Conservation (phyloP, 805 yeast species). For the Yarrowia sp. region DNA sequence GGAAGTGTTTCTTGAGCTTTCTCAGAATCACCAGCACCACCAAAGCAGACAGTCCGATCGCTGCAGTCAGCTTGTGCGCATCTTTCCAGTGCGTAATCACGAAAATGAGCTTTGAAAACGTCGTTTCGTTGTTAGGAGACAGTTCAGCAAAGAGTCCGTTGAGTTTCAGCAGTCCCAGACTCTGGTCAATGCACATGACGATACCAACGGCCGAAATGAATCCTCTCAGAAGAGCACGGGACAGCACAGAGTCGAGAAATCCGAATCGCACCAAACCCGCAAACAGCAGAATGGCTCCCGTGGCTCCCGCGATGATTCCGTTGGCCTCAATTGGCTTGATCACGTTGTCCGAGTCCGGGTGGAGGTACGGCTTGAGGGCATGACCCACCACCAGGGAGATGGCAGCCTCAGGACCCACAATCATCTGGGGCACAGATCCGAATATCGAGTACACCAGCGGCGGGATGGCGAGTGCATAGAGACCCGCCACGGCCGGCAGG, state of each 20-base stretch:
- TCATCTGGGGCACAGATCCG: slow-evolving; percentile 85
- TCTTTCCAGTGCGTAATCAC: slow-evolving; percentile 47
- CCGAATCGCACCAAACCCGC: slow-evolving; percentile 85
- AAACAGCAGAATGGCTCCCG: slow-evolving; percentile 69
- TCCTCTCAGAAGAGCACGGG: slow-evolving; percentile 74
- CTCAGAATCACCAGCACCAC: slow-evolving; percentile 46
- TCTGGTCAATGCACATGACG: slow-evolving; percentile 75
- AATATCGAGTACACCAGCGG: slow-evolving; percentile 74
- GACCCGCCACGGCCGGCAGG: slow-evolving; percentile 76
- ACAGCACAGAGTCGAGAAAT: slow-evolving; percentile 73
- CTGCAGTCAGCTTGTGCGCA: slow-evolving; percentile 59
- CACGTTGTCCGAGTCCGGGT: slow-evolving; percentile 34
- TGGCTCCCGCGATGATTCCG: slow-evolving; percentile 65
- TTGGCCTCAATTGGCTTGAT: slow-evolving; percentile 55
- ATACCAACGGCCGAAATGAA: slow-evolving; percentile 83
- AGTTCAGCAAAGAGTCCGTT: slow-evolving; percentile 42
- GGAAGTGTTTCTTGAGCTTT: slow-evolving; percentile 43
- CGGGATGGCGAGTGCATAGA: slow-evolving; percentile 71
- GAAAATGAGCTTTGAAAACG: slow-evolving; percentile 65
- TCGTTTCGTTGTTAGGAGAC: slow-evolving; percentile 57
- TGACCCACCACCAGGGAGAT: slow-evolving; percentile 81
- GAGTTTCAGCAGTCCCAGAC: slow-evolving; percentile 71
- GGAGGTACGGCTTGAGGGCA: slow-evolving; percentile 57
- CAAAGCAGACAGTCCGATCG: slow-evolving; percentile 57
- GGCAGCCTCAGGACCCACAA: slow-evolving; percentile 91